A percentile compares a stretch with the other conserved stretches of the same genome.
These are phyloP conservation scores for Vitis riparia DNA, from an alignment of 164 flowering plant genomes.

Conservation along the genomic window DNA sequence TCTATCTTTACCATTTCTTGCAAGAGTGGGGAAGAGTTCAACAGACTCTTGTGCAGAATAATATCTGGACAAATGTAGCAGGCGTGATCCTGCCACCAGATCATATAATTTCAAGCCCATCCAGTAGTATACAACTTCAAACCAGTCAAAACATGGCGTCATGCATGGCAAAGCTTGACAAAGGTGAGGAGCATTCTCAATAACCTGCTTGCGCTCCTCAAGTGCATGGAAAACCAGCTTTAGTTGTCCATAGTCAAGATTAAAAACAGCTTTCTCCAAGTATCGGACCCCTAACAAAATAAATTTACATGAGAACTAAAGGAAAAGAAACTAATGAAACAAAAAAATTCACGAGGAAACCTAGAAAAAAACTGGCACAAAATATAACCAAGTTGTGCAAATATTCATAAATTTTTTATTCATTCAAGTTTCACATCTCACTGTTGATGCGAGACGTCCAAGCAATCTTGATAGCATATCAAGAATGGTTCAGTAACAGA, in stretches of 20 bases:
- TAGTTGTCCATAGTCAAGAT: slow-evolving; percentile 92
- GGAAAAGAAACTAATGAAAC: neutral
- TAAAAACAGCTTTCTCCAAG: slow-evolving; percentile 97
- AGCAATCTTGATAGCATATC: too few species aligned
- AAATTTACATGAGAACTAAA: neutral
- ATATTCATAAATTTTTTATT: too few species aligned
- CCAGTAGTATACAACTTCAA: slow-evolving; percentile 92
- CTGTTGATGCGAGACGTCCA: too few species aligned
- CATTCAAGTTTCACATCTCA: too few species aligned
- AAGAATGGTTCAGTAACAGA: too few species aligned
- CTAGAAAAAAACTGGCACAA: too few species aligned
- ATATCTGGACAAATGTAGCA: slow-evolving; percentile 90
- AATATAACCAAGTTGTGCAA: too few species aligned
- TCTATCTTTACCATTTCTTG: slow-evolving; percentile 63
- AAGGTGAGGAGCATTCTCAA: slow-evolving; percentile 94
- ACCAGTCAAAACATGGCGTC: slow-evolving; percentile 99
- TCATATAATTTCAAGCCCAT: slow-evolving; percentile 91
- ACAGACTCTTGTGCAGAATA: slow-evolving; percentile 86
- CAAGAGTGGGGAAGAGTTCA: slow-evolving; percentile 95
- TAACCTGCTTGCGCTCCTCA: slow-evolving; percentile 96
- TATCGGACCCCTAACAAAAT: slow-evolving; percentile 79
- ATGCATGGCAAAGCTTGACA: slow-evolving; percentile 98
- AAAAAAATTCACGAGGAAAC: neutral
- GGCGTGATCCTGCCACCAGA: slow-evolving; percentile 78
- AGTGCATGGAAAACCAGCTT: slow-evolving; percentile 98